Evolutionary conservation across 2,329 filamentous ascomycete genomes (phyloP), one percentile per base, ranked within the genome.

Genomic region (Fusarium nisikadoi): DNA sequence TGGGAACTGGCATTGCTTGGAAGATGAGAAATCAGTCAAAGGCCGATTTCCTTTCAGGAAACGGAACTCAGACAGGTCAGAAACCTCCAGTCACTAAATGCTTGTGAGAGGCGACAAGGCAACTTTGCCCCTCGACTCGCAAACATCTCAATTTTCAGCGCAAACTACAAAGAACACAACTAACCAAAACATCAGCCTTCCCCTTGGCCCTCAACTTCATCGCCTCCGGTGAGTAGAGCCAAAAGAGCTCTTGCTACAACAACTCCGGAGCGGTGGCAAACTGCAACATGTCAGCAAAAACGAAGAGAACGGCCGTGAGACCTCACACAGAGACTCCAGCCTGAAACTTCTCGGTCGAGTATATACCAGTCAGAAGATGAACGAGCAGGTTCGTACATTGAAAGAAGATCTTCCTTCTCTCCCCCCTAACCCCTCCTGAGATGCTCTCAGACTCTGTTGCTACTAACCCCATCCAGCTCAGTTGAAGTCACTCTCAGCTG

Each of bases 161-260:
- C 31, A 6, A 6, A 11, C 11, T 25, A 19, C 38, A 23, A 39
- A 27, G 31, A 49, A 23, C 33, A 33, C 5, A 31, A 75, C 81
- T 84, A 75, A 84, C 79, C 67, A 55, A 16, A 70, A 10, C 75
- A 67, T 52, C 77, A 96, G 93, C 92, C 74, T 84, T 94, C 73
- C 93, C 93, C 76, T 85, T 96, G 82, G 93, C 93, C 81, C 87
- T 96, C 80, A 96, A 96, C 85, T 96, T 96, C 86, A 93, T 96
- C 85, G 93, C 93, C 82, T 94, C 93, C 86, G 93, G 93, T 96
- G 90, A 95, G 93, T 95, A 83, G 82, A 82, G 80, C 76, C 80
- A 79, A 78, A 27, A 29, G 12, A 70, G 65, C 68, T 74, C 69
- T 61, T 31, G 45, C 62, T 57, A 53, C 57, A 41, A 38, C 58